phyloP scores from a whole-genome alignment of 148 eudicot species.

The Pharnaceum exiguum region DNA sequence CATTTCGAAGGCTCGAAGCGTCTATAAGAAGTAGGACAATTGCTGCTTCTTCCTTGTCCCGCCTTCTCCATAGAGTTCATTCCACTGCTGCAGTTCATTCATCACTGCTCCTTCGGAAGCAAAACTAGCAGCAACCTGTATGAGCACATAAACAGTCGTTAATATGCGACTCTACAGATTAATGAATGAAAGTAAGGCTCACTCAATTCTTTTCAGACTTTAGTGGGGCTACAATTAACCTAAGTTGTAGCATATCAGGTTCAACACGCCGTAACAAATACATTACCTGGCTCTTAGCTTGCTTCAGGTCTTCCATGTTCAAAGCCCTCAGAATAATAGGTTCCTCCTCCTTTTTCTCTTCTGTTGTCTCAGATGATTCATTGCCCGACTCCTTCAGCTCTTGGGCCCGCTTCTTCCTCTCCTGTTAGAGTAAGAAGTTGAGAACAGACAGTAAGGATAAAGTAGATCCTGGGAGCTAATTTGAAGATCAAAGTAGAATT shows the following conservation, averaged over 20 bases:
- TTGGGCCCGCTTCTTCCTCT: constrained; percentile 53
- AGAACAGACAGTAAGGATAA: not conserved
- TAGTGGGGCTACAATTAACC: not conserved
- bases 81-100: constrained; percentile 90
- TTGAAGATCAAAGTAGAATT: not conserved
- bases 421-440: constrained; percentile 27
- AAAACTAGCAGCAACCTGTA: constrained; percentile 87
- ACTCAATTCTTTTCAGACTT: not conserved
- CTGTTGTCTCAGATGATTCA: constrained; percentile 35
- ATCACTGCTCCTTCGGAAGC: constrained; percentile 79
- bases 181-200: no score
- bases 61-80: constrained; percentile 89
- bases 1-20: not conserved
- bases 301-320: constrained; percentile 91
- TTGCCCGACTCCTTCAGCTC: constrained; percentile 41
- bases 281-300: constrained; percentile 88
- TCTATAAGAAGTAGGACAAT: constrained; percentile 74
- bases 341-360: constrained; percentile 48
- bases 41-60: constrained; percentile 91
- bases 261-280: not conserved
- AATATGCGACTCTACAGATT: no score
- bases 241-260: no score
- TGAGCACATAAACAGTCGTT: not conserved
- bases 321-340: constrained; percentile 62
- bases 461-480: not conserved